A percentile compares a stretch with the other conserved stretches of the same genome.
Evolutionary conservation across 257 asterid genomes (phyloP).

Genomic region (Craterostigma plantagineum): DNA sequence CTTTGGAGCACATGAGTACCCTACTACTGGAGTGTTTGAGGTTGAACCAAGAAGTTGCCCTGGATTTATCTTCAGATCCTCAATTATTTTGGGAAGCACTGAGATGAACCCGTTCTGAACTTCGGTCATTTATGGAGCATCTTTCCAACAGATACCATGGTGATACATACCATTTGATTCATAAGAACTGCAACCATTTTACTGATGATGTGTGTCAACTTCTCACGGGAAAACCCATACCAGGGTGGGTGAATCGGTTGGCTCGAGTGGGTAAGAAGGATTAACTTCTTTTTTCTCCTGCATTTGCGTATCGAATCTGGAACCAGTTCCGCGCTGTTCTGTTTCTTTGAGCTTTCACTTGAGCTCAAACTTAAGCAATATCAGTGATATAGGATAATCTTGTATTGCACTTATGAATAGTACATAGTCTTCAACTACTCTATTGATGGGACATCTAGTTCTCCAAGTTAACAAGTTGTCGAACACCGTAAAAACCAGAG

Average conservation of each 20-base stretch:
- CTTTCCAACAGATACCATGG: slow-evolving; percentile 64
- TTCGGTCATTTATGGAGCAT: slow-evolving; percentile 63
- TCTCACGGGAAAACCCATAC: slow-evolving; percentile 68
- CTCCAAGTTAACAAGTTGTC: too few relatives aligned
- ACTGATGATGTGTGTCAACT: slow-evolving; percentile 59
- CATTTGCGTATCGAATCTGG: neutral
- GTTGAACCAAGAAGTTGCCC: slow-evolving; percentile 90
- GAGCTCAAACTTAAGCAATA: too few relatives aligned
- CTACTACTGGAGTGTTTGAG: slow-evolving; percentile 82
- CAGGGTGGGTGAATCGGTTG: slow-evolving; percentile 90
- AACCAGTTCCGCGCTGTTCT: neutral
- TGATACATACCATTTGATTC: slow-evolving; percentile 71
- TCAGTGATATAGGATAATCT: too few relatives aligned
- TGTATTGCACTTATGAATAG: too few relatives aligned
- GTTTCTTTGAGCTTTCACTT: too few relatives aligned
- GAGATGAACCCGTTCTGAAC: slow-evolving; percentile 63
- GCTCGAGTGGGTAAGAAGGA: slow-evolving; percentile 58
- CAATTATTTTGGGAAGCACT: slow-evolving; percentile 63
- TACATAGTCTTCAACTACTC: too few relatives aligned
- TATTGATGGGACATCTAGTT: too few relatives aligned
- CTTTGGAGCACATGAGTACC: slow-evolving; percentile 83
- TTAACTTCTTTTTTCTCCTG: neutral
- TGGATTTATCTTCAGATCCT: slow-evolving; percentile 67
- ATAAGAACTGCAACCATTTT: slow-evolving; percentile 90
- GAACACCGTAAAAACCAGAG: too few relatives aligned